Conservation (phyloP, 139 green algal species). For the Coelastrella sp. region DNA sequence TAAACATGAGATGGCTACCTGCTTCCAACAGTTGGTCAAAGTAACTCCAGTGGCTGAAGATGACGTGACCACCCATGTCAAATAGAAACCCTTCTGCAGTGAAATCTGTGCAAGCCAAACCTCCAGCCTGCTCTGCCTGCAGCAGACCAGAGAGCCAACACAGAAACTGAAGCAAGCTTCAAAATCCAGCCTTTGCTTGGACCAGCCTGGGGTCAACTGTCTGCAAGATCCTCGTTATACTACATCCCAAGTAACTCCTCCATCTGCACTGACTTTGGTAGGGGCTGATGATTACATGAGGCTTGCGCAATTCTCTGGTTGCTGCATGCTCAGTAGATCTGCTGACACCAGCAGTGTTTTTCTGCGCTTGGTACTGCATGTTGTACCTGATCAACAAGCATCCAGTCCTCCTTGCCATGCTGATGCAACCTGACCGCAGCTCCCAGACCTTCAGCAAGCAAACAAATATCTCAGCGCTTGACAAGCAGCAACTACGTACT, state of each 20-base stretch:
- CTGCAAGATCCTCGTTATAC: no score
- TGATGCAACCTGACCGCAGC: constrained; percentile 89
- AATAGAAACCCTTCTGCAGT: constrained; percentile 93
- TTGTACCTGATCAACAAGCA: constrained; percentile 84
- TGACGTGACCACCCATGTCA: constrained; percentile 96
- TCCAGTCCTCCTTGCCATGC: constrained; percentile 82
- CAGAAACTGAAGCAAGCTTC: no score
- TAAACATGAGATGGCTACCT: no score
- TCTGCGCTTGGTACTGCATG: no score
- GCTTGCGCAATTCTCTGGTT: not conserved
- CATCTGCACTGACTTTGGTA: no score
- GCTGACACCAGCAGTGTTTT: no score
- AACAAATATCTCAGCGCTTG: no score
- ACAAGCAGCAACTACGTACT: no score
- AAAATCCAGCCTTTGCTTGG: no score
- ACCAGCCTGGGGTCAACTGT: no score
- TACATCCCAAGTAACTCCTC: no score
- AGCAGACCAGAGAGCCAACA: not conserved
- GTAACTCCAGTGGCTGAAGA: constrained; percentile 94
- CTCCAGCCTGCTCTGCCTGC: constrained; percentile 78
- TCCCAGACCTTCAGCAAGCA: constrained; percentile 78
- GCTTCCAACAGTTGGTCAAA: constrained; percentile 88
- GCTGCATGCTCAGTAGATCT: not conserved
- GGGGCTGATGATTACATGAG: no score
- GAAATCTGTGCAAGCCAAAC: constrained; percentile 90